Conservation (phyloP, 371 early-diverging fungal genomes). For the Mucor piriformis region DNA sequence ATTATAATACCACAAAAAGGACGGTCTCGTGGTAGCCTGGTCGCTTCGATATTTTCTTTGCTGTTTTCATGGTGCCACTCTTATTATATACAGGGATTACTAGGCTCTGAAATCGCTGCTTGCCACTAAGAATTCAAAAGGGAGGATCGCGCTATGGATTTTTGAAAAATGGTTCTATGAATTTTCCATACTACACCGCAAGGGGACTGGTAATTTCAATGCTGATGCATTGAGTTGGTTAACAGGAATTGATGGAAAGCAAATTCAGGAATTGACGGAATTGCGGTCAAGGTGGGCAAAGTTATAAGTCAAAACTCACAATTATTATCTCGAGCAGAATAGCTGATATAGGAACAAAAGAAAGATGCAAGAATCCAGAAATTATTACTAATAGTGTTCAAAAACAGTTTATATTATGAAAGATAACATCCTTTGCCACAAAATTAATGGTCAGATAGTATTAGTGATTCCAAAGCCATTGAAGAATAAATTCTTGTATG, state of each 20-base stretch:
- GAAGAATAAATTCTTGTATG: neutral
- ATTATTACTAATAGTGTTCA: neutral
- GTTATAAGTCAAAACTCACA: too few relatives aligned
- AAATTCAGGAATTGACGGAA: neutral
- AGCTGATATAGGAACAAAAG: neutral
- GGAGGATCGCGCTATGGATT: neutral
- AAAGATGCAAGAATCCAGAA: neutral
- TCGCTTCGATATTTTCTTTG: slow-evolving; percentile 9
- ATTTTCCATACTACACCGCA: neutral
- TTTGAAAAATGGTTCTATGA: neutral
- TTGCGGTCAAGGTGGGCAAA: neutral
- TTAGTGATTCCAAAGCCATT: neutral
- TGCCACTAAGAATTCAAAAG: neutral
- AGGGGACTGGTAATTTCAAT: neutral
- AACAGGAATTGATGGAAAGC: neutral
- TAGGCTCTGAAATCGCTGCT: neutral
- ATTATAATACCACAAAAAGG: slow-evolving; percentile 6
- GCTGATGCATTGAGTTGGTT: neutral
- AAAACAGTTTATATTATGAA: neutral
- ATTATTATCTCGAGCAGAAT: neutral
- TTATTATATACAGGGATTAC: slow-evolving; percentile 13
- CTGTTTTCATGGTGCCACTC: slow-evolving; percentile 7
- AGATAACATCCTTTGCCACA: neutral
- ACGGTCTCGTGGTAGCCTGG: slow-evolving; percentile 9
- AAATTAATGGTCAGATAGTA: neutral